A percentile compares a stretch with the other conserved stretches of the same genome.
phyloP scores from a whole-genome alignment of 2,329 filamentous ascomycete species.

The Chrysoporthe austroafricana region DNA sequence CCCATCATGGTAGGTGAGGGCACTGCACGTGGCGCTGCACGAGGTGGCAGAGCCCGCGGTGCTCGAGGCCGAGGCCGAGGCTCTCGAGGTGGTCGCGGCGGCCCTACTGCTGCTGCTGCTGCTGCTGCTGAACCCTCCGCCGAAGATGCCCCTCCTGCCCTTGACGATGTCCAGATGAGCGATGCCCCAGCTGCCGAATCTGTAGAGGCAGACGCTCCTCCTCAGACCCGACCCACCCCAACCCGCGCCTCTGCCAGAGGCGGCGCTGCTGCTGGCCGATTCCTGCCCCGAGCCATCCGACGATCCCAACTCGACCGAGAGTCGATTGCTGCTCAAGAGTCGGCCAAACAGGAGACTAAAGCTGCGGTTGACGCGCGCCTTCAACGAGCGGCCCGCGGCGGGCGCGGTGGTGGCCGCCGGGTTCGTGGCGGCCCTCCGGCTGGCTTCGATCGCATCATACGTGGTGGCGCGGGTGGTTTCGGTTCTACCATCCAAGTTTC shows the following conservation, averaged over 20 bases:
- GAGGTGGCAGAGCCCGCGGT: slow-evolving; percentile 22
- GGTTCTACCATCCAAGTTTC: slow-evolving; percentile 24
- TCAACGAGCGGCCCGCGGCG: slow-evolving; percentile 30
- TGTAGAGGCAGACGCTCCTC: background rate
- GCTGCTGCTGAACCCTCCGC: slow-evolving; percentile 9
- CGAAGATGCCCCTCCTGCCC: background rate
- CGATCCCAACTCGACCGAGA: slow-evolving; percentile 41
- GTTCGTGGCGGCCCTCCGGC: slow-evolving; percentile 33
- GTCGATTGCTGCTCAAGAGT: slow-evolving; percentile 42
- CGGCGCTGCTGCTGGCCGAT: slow-evolving; percentile 30
- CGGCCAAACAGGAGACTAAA: slow-evolving; percentile 36
- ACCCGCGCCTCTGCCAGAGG: slow-evolving; percentile 26
- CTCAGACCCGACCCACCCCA: slow-evolving; percentile 13
- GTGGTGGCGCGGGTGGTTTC: slow-evolving; percentile 22
- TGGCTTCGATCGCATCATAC: slow-evolving; percentile 24
- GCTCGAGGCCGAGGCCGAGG: slow-evolving; percentile 38
- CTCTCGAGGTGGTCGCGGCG: slow-evolving; percentile 37
- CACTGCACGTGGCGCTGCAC: slow-evolving; percentile 20
- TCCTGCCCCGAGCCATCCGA: slow-evolving; percentile 41
- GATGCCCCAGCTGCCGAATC: slow-evolving; percentile 5
- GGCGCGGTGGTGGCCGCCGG: slow-evolving; percentile 35
- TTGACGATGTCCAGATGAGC: background rate
- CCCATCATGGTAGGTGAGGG: slow-evolving; percentile 24
- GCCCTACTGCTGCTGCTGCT: slow-evolving; percentile 28
- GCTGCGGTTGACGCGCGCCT: slow-evolving; percentile 38